These are phyloP conservation scores for Pichia sp. DNA, from an alignment of 1,139 yeast species.

Conservation along the genomic window DNA sequence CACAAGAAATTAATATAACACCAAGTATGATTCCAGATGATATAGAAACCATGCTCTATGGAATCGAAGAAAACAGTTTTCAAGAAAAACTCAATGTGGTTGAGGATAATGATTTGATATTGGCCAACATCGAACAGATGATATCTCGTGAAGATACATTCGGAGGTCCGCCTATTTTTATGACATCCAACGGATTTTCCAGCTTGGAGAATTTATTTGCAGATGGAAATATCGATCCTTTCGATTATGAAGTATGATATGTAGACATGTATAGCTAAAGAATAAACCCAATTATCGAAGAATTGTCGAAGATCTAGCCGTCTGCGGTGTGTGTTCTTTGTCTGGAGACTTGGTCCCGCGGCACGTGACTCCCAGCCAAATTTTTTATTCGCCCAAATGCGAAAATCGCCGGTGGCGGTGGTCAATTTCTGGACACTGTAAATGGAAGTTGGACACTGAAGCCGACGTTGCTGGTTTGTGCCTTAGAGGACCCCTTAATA, in stretches of 20 bases:
- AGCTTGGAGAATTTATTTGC: not conserved
- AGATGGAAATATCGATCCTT: not conserved
- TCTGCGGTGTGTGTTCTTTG: too few relatives aligned
- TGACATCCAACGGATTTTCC: not conserved
- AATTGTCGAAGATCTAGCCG: too few relatives aligned
- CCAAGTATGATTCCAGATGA: not conserved
- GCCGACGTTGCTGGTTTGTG: too few relatives aligned
- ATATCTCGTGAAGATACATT: not conserved
- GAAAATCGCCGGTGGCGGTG: too few relatives aligned
- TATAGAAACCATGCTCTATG: not conserved
- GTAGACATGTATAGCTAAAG: not conserved
- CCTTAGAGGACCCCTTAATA: too few relatives aligned
- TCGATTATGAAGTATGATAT: not conserved
- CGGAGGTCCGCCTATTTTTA: slow-evolving; percentile 6
- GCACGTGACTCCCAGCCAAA: too few relatives aligned
- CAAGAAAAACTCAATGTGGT: not conserved
- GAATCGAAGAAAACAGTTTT: not conserved
- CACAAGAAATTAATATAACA: not conserved
- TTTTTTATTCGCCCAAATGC: too few relatives aligned
- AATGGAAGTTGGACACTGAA: too few relatives aligned
- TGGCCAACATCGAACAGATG: not conserved
- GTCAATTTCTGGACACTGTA: too few relatives aligned
- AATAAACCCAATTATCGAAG: too few relatives aligned
- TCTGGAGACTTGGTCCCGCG: too few relatives aligned
- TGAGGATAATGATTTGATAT: not conserved